Evolutionary conservation across 2,329 filamentous ascomycete genomes (phyloP).

Genomic region (Aciculosporium take): DNA sequence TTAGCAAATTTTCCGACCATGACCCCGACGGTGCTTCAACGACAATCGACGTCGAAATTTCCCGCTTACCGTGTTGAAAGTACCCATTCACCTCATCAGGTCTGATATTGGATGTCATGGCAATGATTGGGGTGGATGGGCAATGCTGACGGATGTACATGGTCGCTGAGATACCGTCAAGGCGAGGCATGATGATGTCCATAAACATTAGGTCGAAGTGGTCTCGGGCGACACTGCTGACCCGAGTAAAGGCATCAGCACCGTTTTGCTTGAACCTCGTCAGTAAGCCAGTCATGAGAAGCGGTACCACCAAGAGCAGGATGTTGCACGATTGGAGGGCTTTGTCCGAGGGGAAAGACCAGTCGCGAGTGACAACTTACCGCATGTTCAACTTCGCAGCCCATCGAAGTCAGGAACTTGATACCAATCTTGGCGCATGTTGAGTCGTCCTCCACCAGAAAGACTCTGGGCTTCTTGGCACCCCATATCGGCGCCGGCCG

Average conservation of each 20-base stretch:
- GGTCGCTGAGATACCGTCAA: slow-evolving; percentile 89
- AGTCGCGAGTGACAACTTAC: slow-evolving; percentile 28
- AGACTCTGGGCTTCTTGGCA: slow-evolving; percentile 56
- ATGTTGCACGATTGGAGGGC: too few species aligned
- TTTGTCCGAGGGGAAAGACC: neutral
- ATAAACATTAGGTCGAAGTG: slow-evolving; percentile 61
- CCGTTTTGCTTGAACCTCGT: slow-evolving; percentile 44
- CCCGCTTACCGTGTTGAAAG: slow-evolving; percentile 73
- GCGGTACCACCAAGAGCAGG: neutral
- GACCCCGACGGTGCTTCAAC: too few species aligned
- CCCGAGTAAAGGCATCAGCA: slow-evolving; percentile 78
- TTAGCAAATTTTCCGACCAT: neutral
- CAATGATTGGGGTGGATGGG: slow-evolving; percentile 73
- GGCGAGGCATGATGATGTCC: slow-evolving; percentile 94
- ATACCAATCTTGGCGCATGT: slow-evolving; percentile 54
- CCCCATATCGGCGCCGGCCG: slow-evolving; percentile 39
- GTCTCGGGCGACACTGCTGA: slow-evolving; percentile 35
- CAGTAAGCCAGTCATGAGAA: slow-evolving; percentile 5
- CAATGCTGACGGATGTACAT: slow-evolving; percentile 84
- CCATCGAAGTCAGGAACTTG: slow-evolving; percentile 52
- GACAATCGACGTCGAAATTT: too few species aligned
- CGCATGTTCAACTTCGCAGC: slow-evolving; percentile 53
- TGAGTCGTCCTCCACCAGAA: slow-evolving; percentile 75
- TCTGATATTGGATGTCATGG: slow-evolving; percentile 97
- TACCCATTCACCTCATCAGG: slow-evolving; percentile 96